phyloP scores from a whole-genome alignment of 1,284 basidiomycete species.

The Austroboletus niveus region DNA sequence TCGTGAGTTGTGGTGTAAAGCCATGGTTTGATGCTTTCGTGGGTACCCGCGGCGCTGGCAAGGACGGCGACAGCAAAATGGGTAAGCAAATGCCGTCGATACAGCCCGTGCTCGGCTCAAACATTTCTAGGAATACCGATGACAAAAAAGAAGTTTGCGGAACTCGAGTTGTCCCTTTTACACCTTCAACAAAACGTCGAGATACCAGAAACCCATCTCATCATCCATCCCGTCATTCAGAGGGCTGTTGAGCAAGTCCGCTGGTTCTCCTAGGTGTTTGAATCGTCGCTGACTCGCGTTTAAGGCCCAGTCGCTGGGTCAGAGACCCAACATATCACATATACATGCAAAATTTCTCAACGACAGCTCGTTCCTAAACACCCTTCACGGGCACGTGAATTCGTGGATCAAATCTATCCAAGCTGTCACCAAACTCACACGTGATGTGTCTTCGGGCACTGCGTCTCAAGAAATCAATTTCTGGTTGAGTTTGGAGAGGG shows the following conservation, averaged over 20 bases:
- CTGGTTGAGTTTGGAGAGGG: constrained; percentile 93
- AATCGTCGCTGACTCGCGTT: constrained; percentile 12
- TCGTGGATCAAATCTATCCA: constrained; percentile 99
- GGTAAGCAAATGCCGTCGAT: constrained; percentile 44
- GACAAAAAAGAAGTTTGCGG: constrained; percentile 99
- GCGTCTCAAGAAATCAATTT: constrained; percentile 99
- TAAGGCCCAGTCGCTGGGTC: constrained; percentile 55
- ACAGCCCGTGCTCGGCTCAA: constrained; percentile 1
- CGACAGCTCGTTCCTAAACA: constrained; percentile 92
- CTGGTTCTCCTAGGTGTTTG: constrained; percentile 13
- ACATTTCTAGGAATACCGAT: constrained; percentile 79
- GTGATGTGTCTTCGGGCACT: constrained; percentile 94
- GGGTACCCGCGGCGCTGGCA: constrained; percentile 67
- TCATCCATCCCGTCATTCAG: constrained; percentile 89
- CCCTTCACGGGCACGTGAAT: constrained; percentile 92
- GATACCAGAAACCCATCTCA: constrained; percentile 94
- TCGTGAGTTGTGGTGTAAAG: constrained; percentile 94
- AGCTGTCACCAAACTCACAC: constrained; percentile 88
- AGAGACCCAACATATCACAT: constrained; percentile 72
- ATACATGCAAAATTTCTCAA: constrained; percentile 74
- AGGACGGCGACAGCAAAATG: constrained; percentile 85
- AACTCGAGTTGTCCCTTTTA: constrained; percentile 92
- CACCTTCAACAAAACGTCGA: constrained; percentile 99
- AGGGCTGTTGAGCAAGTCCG: constrained; percentile 77
- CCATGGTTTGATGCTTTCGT: constrained; percentile 99